A percentile compares a stretch with the other conserved stretches of the same genome.
phyloP scores from a whole-genome alignment of 345 rosid genomes.

The Moricandia arvensis region DNA sequence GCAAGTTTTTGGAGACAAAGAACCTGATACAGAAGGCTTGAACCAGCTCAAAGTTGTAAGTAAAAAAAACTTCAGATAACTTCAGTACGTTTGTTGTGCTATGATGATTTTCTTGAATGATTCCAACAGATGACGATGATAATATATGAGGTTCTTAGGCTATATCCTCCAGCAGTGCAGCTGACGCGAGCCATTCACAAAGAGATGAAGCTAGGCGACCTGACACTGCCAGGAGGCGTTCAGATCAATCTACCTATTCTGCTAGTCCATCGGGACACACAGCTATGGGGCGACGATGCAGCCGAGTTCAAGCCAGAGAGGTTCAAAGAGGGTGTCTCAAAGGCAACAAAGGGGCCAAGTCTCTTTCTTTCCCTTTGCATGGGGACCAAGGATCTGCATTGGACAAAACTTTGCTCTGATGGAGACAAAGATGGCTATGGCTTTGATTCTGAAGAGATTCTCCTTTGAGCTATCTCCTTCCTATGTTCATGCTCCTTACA shows the following conservation, averaged over 20 bases:
- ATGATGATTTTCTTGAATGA: not conserved
- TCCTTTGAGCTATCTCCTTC: not conserved
- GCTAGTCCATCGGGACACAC: slow-evolving; percentile 41
- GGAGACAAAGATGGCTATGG: not conserved
- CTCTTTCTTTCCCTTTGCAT: not conserved
- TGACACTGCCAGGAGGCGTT: slow-evolving; percentile 39
- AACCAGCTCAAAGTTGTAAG: not conserved
- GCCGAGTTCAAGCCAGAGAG: slow-evolving; percentile 54
- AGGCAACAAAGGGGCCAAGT: not conserved
- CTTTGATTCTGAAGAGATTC: not conserved
- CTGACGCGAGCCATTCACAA: not conserved
- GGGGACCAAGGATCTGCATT: not conserved
- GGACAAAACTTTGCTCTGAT: not conserved
- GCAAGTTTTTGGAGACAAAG: not conserved
- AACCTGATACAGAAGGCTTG: not conserved
- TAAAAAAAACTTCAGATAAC: not conserved
- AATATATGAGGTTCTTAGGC: not conserved
- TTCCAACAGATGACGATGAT: not conserved
- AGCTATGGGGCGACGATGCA: slow-evolving; percentile 56
- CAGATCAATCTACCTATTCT: slow-evolving; percentile 24
- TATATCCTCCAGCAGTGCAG: not conserved
- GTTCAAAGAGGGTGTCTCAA: slow-evolving; percentile 41
- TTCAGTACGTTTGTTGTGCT: not conserved
- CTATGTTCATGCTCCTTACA: not conserved
- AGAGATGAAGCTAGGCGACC: slow-evolving; percentile 43